Percentiles rank a stretch among this genome's conserved stretches.
These are phyloP conservation scores for Begonia peltatifolia DNA, from an alignment of 306 rosid species.

Conservation along the genomic window DNA sequence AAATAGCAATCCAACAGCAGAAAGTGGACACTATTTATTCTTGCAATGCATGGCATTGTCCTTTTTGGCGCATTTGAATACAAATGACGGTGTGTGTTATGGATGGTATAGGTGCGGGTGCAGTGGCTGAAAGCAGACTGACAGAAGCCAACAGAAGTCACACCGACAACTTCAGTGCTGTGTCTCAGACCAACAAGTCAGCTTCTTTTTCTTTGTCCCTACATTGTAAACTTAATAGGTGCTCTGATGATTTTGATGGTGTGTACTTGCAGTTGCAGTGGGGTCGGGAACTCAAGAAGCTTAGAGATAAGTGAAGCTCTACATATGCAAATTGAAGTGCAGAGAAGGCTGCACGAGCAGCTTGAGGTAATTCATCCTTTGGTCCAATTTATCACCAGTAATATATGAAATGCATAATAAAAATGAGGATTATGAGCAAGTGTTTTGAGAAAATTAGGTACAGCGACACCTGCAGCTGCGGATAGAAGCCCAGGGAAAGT, in stretches of 20 bases:
- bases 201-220: background rate
- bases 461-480: conserved; percentile 78
- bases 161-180: conserved; percentile 35
- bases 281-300: conserved; percentile 26
- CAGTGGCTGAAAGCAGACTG: conserved; percentile 25
- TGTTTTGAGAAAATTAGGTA: conserved; percentile 31
- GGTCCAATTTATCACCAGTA: no score
- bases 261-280: background rate
- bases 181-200: conserved; percentile 52
- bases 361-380: conserved; percentile 42
- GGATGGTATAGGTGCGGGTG: conserved; percentile 17
- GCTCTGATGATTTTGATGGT: conserved; percentile 15
- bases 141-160: conserved; percentile 44
- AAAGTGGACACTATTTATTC: background rate
- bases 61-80: background rate
- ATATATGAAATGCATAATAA: no score
- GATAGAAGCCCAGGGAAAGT: conserved; percentile 90
- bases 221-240: conserved; percentile 1
- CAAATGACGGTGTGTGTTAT: background rate
- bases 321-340: conserved; percentile 80
- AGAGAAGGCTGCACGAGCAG: conserved; percentile 76
- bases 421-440: no score
- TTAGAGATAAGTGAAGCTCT: conserved; percentile 58
- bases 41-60: background rate
- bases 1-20: conserved; percentile 2